A percentile compares a stretch with the other conserved stretches of the same genome.
phyloP scores from a whole-genome alignment of 257 asterid species.

The Solanum gracilifrons region DNA sequence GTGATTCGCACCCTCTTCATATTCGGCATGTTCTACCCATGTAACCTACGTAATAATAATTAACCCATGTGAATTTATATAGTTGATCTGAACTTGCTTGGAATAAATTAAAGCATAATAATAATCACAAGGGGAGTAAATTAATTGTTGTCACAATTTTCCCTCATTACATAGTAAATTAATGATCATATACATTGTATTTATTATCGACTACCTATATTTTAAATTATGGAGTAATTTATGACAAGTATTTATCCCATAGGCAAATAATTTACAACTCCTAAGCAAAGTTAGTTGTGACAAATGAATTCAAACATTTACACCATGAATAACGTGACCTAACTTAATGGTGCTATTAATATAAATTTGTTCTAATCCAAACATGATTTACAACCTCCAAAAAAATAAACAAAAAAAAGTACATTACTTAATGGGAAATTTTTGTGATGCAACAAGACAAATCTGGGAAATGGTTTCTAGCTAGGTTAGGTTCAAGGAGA shows the following conservation, averaged over 20 bases:
- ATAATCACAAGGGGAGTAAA: not conserved
- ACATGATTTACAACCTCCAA: not conserved
- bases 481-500: conserved; percentile 3
- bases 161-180: not conserved
- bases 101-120: not conserved
- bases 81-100: not conserved
- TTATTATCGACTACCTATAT: not conserved
- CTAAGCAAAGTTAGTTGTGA: not conserved
- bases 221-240: not conserved
- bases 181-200: not conserved
- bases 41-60: conserved; percentile 48
- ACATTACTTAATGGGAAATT: not conserved
- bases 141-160: not conserved
- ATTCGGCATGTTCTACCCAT: conserved; percentile 86
- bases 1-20: conserved; percentile 68
- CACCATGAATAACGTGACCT: not conserved
- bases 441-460: not conserved
- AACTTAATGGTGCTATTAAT: not conserved
- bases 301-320: not conserved
- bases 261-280: not conserved
- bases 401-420: too few species aligned
- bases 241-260: not conserved
- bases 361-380: not conserved
- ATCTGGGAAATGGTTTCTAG: not conserved
- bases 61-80: not conserved